Conservation (phyloP, 306 rosid genomes). For the Malus sieversii region DNA sequence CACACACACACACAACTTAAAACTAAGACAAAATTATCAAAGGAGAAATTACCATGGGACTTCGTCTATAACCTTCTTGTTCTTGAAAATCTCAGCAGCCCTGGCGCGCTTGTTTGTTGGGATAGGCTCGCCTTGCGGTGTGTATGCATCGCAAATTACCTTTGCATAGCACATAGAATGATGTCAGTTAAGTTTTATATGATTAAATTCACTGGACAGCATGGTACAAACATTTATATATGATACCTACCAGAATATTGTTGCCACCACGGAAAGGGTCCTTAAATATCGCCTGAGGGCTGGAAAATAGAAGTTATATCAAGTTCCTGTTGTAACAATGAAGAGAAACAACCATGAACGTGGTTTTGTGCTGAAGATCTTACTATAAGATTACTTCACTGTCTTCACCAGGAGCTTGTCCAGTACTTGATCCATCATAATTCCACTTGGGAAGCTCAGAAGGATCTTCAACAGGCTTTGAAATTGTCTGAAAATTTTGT, state of each 20-base stretch:
- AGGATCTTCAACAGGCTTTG: constrained; percentile 87
- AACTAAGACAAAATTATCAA: background rate
- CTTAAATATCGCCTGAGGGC: constrained; percentile 94
- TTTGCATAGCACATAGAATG: constrained; percentile 25
- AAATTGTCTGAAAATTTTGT: constrained; percentile 53
- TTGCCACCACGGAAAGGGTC: constrained; percentile 99
- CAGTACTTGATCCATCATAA: constrained; percentile 98
- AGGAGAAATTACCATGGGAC: constrained; percentile 60
- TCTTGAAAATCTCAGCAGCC: constrained; percentile 81
- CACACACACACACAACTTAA: background rate
- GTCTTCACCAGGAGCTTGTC: constrained; percentile 98
- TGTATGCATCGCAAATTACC: constrained; percentile 91
- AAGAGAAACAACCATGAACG: background rate
- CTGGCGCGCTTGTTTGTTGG: constrained; percentile 87
- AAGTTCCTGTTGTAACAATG: constrained; percentile 15
- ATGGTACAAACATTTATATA: background rate
- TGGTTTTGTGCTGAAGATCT: constrained; percentile 29
- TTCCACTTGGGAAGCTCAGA: constrained; percentile 99
- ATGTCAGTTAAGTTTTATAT: constrained; percentile 4
- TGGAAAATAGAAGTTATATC: constrained; percentile 18
- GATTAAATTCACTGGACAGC: background rate
- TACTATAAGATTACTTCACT: constrained; percentile 99
- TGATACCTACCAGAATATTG: constrained; percentile 76
- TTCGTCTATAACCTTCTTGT: constrained; percentile 68
- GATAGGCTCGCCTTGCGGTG: constrained; percentile 88